These are phyloP conservation scores for Pleomassaria siparia DNA, from an alignment of 2,329 filamentous ascomycete genomes.

Conservation along the genomic window DNA sequence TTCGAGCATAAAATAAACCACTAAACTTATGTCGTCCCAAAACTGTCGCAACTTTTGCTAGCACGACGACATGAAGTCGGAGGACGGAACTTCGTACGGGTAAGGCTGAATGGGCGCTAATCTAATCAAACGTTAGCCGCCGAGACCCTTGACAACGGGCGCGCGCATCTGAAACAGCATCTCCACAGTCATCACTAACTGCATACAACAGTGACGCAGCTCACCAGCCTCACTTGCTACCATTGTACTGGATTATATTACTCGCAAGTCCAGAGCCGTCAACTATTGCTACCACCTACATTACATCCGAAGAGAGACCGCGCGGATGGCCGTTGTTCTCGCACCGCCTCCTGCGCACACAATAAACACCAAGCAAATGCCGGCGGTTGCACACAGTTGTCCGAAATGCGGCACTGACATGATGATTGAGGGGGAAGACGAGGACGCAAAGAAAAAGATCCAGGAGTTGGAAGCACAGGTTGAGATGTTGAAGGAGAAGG, in stretches of 20 bases:
- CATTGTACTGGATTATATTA: neutral
- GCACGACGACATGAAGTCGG: no score
- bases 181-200: neutral
- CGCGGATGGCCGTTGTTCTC: conserved; percentile 7
- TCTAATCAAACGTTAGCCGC: neutral
- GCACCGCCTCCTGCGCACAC: conserved; percentile 20
- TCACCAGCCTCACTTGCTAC: neutral
- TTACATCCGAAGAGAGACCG: neutral
- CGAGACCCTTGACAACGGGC: neutral
- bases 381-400: conserved; percentile 27
- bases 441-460: conserved; percentile 29
- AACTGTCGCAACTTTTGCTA: no score
- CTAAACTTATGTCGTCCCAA: no score
- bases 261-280: neutral
- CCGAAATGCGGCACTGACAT: conserved; percentile 34
- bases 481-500: conserved; percentile 69
- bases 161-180: neutral
- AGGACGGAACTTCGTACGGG: no score
- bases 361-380: conserved; percentile 20
- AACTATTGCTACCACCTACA: neutral
- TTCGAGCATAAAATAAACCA: no score
- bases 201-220: neutral
- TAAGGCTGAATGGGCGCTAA: neutral
- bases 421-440: conserved; percentile 13
- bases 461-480: conserved; percentile 71